These are phyloP conservation scores for Oxalis stricta DNA, from an alignment of 441 rosid genomes.

Conservation along the genomic window DNA sequence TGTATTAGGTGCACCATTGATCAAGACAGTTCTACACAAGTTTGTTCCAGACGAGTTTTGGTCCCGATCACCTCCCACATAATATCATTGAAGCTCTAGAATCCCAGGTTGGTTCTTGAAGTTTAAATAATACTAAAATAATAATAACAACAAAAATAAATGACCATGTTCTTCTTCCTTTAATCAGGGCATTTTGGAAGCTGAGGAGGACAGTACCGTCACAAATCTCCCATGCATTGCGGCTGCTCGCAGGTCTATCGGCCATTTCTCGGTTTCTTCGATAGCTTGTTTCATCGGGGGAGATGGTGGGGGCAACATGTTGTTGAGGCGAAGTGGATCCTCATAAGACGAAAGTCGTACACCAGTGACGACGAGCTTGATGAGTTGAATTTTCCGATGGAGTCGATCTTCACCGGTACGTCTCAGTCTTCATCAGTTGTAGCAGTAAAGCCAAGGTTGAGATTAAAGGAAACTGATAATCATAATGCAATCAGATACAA, in stretches of 20 bases:
- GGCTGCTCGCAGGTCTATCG: conserved; percentile 42
- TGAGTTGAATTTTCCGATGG: conserved; percentile 69
- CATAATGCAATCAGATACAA: conserved; percentile 41
- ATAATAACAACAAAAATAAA: background rate
- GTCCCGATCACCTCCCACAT: conserved; percentile 77
- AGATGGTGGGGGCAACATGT: conserved; percentile 29
- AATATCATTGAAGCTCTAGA: conserved; percentile 71
- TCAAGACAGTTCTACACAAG: conserved; percentile 58
- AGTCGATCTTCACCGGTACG: conserved; percentile 31
- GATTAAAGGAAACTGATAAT: conserved; percentile 28
- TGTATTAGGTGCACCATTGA: conserved; percentile 57
- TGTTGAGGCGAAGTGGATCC: conserved; percentile 46
- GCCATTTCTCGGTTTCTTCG: conserved; percentile 53
- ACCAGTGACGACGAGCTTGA: conserved; percentile 93
- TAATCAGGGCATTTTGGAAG: conserved; percentile 29
- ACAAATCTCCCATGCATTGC: conserved; percentile 49
- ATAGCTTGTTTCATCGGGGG: conserved; percentile 26
- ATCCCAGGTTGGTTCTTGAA: conserved; percentile 45
- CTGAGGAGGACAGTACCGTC: conserved; percentile 24
- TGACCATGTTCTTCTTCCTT: background rate
- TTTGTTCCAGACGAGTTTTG: conserved; percentile 85
- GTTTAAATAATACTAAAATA: conserved; percentile 1
- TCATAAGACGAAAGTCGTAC: conserved; percentile 57
- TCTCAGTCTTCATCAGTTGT: conserved; percentile 27
- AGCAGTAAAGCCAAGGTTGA: conserved; percentile 23